Evolutionary conservation across 306 rosid genomes (phyloP), one percentile per base, ranked within the genome.

Genomic region (Vigna reflexopilosa): DNA sequence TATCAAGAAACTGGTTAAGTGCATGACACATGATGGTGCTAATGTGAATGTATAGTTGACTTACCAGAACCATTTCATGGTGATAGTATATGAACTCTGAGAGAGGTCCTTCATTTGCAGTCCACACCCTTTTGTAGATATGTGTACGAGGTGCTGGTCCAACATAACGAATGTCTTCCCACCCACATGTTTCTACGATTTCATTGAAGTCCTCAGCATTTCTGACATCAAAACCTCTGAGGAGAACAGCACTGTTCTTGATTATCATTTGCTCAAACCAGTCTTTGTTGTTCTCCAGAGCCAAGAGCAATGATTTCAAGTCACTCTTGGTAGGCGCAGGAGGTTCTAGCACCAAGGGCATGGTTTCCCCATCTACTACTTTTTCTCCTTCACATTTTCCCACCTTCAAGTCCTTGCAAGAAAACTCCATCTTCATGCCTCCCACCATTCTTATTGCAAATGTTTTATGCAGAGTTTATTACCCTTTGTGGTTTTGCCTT

Each of bases 1-100:
- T 67, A 64, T 51, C 5, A 65, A 7, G 26, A 77, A 76, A 52
- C 74, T 65, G 44, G 44, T 13, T 5, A 61, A 30, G 11, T 40
- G 36, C 6, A 40, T 54, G 51, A 8, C 57, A 40, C 56, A 8
- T 52, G 10, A 36, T 67, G 45, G 54, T 65, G 32, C 73, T 42
- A 50, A 65, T 16, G 14, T 38, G 52, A 52, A 16, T 24, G 13
- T 6, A 14, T 40, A 44, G 45, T 3, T 14, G 68, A 74, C 90
- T 87, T 88, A 93, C 98, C 95, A 93, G 80, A 75, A 93, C 97
- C 98, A 93, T 91, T 85, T 93, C 98, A 80, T 93, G 98, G 84
- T 93, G 98, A 52, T 82, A 93, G 85, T 89, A 87, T 11, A 93
- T 85, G 92, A 93, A 91, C 80, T 91, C 91, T 2, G 94, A 88